Percentiles rank a stretch among this genome's conserved stretches.
phyloP scores from a whole-genome alignment of 768 basidiomycete genomes.

The Collybia nuda region DNA sequence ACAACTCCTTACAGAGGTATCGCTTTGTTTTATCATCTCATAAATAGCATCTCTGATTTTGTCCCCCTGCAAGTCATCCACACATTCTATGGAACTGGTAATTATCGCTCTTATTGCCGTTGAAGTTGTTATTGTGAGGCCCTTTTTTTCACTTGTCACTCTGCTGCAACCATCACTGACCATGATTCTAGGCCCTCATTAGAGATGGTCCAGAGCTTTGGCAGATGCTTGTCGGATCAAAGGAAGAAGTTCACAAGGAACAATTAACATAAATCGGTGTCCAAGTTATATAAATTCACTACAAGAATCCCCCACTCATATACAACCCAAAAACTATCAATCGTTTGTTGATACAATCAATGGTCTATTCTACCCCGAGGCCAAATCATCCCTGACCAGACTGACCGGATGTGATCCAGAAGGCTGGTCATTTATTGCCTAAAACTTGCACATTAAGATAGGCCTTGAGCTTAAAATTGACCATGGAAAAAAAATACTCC shows the following conservation, averaged over 20 bases:
- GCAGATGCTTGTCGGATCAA: slow-evolving; percentile 45
- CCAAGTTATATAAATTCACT: background rate
- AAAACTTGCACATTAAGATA: background rate
- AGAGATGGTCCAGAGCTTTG: slow-evolving; percentile 79
- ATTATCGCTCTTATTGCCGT: slow-evolving; percentile 95
- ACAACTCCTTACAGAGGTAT: slow-evolving; percentile 85
- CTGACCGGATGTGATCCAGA: no score
- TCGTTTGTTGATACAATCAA: no score
- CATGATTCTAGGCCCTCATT: slow-evolving; percentile 56
- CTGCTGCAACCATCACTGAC: background rate
- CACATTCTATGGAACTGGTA: slow-evolving; percentile 91
- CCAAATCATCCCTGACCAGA: no score
- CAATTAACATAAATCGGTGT: background rate
- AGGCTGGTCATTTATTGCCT: background rate
- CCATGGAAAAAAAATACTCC: no score
- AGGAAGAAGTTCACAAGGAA: slow-evolving; percentile 15
- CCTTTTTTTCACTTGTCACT: background rate
- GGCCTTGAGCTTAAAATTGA: no score
- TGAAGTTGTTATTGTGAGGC: slow-evolving; percentile 85
- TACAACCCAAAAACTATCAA: background rate
- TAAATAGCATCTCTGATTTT: slow-evolving; percentile 5
- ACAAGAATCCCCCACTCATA: slow-evolving; percentile 1
- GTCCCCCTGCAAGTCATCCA: slow-evolving; percentile 62
- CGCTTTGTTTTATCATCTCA: slow-evolving; percentile 2
- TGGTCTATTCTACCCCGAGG: no score